These are phyloP conservation scores for Nemania bipapillata DNA, from an alignment of 2,329 filamentous ascomycete genomes.

Conservation along the genomic window DNA sequence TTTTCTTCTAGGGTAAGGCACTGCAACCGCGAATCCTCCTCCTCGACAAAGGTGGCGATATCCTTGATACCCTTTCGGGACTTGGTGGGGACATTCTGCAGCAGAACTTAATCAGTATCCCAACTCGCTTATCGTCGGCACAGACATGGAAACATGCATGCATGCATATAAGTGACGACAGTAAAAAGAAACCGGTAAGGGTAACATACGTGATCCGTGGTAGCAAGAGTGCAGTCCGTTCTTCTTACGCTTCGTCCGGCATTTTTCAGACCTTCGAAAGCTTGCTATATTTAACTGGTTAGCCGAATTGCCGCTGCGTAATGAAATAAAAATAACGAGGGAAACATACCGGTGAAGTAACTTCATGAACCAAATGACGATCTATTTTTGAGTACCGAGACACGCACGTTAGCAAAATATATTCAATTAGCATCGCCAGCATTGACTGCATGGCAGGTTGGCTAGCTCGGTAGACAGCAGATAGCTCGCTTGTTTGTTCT, in stretches of 20 bases:
- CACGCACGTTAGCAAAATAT: slow-evolving; percentile 31
- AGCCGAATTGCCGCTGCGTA: slow-evolving; percentile 31
- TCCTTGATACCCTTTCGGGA: slow-evolving; percentile 94
- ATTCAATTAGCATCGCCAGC: not conserved
- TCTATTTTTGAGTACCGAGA: slow-evolving; percentile 61
- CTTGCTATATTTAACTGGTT: slow-evolving; percentile 71
- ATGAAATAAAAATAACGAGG: slow-evolving; percentile 6
- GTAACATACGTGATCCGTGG: slow-evolving; percentile 87
- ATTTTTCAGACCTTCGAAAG: slow-evolving; percentile 94
- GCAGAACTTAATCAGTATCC: slow-evolving; percentile 22
- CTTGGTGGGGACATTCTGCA: slow-evolving; percentile 89
- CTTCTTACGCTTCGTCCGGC: slow-evolving; percentile 87
- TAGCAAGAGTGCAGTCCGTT: slow-evolving; percentile 95
- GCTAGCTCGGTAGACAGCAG: no score
- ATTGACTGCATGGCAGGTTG: not conserved
- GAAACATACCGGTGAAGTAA: slow-evolving; percentile 85
- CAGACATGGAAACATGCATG: not conserved
- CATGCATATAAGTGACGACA: slow-evolving; percentile 16
- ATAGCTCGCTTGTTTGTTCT: not conserved
- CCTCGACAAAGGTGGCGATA: slow-evolving; percentile 91
- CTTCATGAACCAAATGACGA: slow-evolving; percentile 96
- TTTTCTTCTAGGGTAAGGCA: slow-evolving; percentile 97
- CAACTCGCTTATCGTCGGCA: slow-evolving; percentile 31
- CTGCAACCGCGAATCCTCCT: slow-evolving; percentile 92
- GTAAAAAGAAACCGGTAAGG: not conserved